Evolutionary conservation across 176 grass and related monocot genomes (phyloP).

Genomic region (Carex parvula): DNA sequence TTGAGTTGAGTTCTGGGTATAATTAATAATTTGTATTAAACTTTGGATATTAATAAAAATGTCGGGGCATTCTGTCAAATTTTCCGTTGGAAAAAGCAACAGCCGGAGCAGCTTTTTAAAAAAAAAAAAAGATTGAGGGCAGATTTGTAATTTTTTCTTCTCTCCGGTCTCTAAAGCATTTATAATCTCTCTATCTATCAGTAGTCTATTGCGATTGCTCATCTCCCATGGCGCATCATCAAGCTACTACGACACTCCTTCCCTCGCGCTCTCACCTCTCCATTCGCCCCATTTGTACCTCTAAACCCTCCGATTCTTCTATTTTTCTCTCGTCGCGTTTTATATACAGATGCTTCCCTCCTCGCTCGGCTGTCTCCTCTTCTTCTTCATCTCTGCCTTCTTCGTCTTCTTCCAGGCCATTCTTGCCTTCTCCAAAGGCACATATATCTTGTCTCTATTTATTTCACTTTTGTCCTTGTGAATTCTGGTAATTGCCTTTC

Average conservation of each 20-base stretch:
- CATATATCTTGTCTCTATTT: background rate
- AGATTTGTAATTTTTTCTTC: too few relatives aligned
- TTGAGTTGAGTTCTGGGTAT: too few relatives aligned
- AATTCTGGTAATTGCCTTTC: background rate
- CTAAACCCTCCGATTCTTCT: background rate
- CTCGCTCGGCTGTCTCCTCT: background rate
- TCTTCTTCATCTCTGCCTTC: background rate
- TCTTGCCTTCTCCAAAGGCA: conserved; percentile 25
- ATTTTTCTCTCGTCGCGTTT: background rate
- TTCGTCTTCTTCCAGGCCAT: conserved; percentile 28
- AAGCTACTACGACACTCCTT: background rate
- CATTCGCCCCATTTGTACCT: background rate
- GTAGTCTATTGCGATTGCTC: background rate
- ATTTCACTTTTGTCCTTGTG: background rate
- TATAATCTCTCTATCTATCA: background rate
- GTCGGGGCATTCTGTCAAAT: too few relatives aligned
- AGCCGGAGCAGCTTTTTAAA: too few relatives aligned
- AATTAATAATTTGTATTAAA: too few relatives aligned
- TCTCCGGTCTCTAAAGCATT: background rate
- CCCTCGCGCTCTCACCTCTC: conserved; percentile 4
- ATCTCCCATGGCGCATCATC: background rate
- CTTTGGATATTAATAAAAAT: too few relatives aligned
- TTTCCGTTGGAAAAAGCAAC: too few relatives aligned
- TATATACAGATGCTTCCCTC: background rate
- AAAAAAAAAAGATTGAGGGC: too few relatives aligned